Evolutionary conservation across 371 early-diverging fungal species (phyloP).

Genomic region (Parasitella parasitica): DNA sequence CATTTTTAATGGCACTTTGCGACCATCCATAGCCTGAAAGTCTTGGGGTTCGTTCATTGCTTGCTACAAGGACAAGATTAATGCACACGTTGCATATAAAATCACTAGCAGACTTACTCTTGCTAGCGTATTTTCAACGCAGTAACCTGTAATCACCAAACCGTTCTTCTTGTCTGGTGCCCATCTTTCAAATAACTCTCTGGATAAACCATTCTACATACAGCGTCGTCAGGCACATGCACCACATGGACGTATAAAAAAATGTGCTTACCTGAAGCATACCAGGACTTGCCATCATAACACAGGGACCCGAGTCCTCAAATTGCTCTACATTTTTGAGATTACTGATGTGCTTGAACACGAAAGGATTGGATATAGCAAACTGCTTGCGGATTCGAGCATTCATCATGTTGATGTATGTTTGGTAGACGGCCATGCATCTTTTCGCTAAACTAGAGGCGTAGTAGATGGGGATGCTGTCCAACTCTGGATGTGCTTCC

Average conservation of each 20-base stretch:
- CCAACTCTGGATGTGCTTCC: conserved; percentile 94
- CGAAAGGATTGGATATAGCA: conserved; percentile 94
- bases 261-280: conserved; percentile 94
- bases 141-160: conserved; percentile 98
- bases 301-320: conserved; percentile 99
- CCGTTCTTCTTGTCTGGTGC: conserved; percentile 96
- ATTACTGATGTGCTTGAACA: conserved; percentile 97
- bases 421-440: conserved; percentile 99
- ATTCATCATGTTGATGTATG: conserved; percentile 99
- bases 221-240: background rate
- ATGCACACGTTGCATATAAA: background rate
- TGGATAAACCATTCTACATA: conserved; percentile 85
- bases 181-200: conserved; percentile 99
- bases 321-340: conserved; percentile 91
- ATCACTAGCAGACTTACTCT: conserved; percentile 77
- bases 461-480: conserved; percentile 98
- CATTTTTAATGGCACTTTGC: conserved; percentile 87
- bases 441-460: conserved; percentile 97
- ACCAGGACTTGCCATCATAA: conserved; percentile 99
- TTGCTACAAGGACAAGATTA: conserved; percentile 42
- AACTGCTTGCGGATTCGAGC: conserved; percentile 93
- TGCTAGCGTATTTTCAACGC: conserved; percentile 99
- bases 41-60: conserved; percentile 96
- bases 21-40: conserved; percentile 87
- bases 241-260: background rate